Conservation (phyloP, 192 early-diverging fungal genomes). For the Haplosporangium gracile region DNA sequence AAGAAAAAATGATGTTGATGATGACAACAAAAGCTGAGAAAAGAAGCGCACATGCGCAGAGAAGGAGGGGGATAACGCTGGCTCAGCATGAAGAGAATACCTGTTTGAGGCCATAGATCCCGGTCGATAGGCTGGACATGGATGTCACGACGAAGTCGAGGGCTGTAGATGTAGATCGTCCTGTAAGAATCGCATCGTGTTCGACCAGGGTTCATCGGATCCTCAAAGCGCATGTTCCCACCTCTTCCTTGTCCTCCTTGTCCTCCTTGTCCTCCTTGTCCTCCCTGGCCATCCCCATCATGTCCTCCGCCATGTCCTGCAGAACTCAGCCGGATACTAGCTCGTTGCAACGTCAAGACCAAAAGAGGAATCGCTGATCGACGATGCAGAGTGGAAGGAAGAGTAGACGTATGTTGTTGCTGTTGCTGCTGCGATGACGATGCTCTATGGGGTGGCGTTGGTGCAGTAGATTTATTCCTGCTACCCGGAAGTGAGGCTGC, state of each 20-base stretch:
- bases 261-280: neutral
- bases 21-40: neutral
- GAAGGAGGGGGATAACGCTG: neutral
- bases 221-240: conserved; percentile 1
- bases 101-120: conserved; percentile 26
- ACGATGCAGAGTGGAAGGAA: neutral
- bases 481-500: neutral
- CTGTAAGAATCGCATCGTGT: conserved; percentile 19
- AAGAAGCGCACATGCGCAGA: neutral
- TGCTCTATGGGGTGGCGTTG: neutral
- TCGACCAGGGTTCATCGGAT: conserved; percentile 3
- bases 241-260: neutral
- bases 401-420: neutral
- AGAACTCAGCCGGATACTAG: neutral
- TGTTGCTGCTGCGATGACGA: neutral
- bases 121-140: conserved; percentile 18
- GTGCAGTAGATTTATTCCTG: neutral
- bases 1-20: neutral
- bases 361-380: conserved; percentile 12
- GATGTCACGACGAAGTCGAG: conserved; percentile 26
- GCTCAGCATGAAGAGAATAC: conserved; percentile 4
- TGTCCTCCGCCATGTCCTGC: neutral
- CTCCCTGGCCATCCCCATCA: neutral
- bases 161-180: conserved; percentile 46
- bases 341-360: conserved; percentile 17